These are phyloP conservation scores for Diaporthe humulicola DNA, from an alignment of 2,329 filamentous ascomycete genomes.

Conservation along the genomic window DNA sequence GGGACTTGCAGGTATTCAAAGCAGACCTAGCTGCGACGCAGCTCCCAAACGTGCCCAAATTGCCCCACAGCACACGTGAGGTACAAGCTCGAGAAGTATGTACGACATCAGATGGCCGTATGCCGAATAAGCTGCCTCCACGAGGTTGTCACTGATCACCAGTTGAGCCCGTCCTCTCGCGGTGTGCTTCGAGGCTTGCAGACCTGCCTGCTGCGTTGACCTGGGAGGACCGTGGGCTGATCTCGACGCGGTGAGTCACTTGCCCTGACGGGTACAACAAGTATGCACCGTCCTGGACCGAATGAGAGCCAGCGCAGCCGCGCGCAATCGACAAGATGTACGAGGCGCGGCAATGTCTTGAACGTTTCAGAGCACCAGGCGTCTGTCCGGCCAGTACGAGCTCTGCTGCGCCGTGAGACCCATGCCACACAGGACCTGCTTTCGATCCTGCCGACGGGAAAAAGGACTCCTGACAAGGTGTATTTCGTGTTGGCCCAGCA, in stretches of 20 bases:
- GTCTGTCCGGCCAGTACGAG: slow-evolving; percentile 20
- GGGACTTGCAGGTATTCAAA: too few relatives aligned
- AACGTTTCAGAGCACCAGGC: not conserved
- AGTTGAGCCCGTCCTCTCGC: not conserved
- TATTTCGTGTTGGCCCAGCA: not conserved
- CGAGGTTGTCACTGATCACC: not conserved
- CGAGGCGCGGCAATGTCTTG: slow-evolving; percentile 13
- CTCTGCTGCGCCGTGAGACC: not conserved
- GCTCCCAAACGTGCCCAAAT: not conserved
- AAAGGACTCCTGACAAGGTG: not conserved
- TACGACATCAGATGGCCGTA: not conserved
- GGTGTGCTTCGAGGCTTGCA: not conserved
- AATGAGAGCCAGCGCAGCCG: not conserved
- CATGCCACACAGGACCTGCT: not conserved
- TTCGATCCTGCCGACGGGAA: not conserved
- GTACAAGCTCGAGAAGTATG: not conserved
- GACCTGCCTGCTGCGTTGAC: not conserved
- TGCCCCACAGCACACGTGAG: too few relatives aligned
- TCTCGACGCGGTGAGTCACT: not conserved
- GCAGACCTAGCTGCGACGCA: not conserved
- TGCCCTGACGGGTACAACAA: too few relatives aligned
- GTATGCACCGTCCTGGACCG: not conserved
- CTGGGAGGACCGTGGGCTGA: not conserved
- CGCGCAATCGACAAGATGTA: not conserved
- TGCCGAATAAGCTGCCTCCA: not conserved